These are phyloP conservation scores for Pythium biforme DNA, from an alignment of 352 stramenopile species.

Conservation along the genomic window DNA sequence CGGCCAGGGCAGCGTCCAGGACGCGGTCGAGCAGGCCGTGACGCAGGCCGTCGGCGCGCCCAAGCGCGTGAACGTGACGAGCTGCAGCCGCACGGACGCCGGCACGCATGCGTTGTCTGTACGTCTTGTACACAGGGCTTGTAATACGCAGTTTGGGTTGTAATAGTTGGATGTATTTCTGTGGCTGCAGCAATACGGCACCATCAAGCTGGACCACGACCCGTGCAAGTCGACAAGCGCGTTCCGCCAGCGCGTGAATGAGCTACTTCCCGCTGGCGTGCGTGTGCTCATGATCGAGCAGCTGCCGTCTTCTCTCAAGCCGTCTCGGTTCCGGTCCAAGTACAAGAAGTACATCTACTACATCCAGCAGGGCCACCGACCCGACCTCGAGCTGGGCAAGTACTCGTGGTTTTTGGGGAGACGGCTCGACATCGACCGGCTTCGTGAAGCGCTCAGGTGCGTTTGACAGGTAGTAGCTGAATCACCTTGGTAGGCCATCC, in stretches of 20 bases:
- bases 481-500: too few species aligned
- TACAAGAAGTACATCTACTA: constrained; percentile 92
- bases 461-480: too few species aligned
- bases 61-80: constrained; percentile 76
- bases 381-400: constrained; percentile 63
- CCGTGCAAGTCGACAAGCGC: constrained; percentile 38
- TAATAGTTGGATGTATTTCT: neutral
- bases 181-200: constrained; percentile 75
- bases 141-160: neutral
- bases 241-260: constrained; percentile 58
- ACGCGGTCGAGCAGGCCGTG: constrained; percentile 71
- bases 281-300: constrained; percentile 45
- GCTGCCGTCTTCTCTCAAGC: constrained; percentile 31
- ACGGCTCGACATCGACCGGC: constrained; percentile 51
- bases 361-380: constrained; percentile 77
- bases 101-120: constrained; percentile 85
- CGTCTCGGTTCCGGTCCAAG: constrained; percentile 66
- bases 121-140: constrained; percentile 16
- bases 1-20: constrained; percentile 72
- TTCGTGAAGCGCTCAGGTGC: constrained; percentile 66
- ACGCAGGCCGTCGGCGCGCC: constrained; percentile 42
- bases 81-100: constrained; percentile 80
- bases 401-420: constrained; percentile 85
- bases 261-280: constrained; percentile 39
- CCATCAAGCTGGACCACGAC: constrained; percentile 53